A percentile compares a stretch with the other conserved stretches of the same genome.
Evolutionary conservation across 257 asterid genomes (phyloP).

Genomic region (Nicotiana sylvestris): DNA sequence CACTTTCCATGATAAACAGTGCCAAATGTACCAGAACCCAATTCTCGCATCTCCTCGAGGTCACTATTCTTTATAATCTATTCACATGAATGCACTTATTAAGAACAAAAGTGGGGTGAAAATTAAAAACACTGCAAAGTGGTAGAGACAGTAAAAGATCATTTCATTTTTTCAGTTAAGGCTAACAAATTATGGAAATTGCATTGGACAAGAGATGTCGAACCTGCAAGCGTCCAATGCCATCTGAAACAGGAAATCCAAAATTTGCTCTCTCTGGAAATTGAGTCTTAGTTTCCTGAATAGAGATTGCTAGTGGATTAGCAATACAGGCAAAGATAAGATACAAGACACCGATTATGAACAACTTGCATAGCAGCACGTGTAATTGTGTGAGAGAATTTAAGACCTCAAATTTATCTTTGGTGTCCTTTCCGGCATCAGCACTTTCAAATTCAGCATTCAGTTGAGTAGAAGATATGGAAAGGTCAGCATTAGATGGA

Average conservation of each 20-base stretch:
- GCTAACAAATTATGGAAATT: background rate
- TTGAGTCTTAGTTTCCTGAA: constrained; percentile 61
- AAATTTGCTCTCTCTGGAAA: constrained; percentile 53
- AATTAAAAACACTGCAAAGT: background rate
- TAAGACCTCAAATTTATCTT: constrained; percentile 62
- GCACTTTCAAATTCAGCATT: constrained; percentile 38
- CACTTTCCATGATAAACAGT: constrained; percentile 99
- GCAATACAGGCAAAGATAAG: constrained; percentile 2
- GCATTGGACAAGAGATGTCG: constrained; percentile 12
- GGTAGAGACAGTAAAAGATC: background rate
- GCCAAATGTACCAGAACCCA: constrained; percentile 99
- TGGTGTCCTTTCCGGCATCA: constrained; percentile 38
- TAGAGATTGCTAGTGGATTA: background rate
- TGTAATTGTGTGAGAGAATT: constrained; percentile 10
- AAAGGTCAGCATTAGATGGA: constrained; percentile 46
- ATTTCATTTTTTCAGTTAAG: background rate
- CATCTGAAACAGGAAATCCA: constrained; percentile 69
- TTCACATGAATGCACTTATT: background rate
- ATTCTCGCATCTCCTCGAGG: constrained; percentile 89
- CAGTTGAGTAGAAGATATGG: constrained; percentile 34
- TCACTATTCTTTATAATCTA: constrained; percentile 85
- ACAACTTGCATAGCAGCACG: background rate
- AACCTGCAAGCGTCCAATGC: constrained; percentile 89
- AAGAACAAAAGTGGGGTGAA: background rate
- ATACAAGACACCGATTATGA: background rate